Base-by-base conservation (phyloP, 495 filamentous ascomycete species). In the Baudoinia panamericana region DNA sequence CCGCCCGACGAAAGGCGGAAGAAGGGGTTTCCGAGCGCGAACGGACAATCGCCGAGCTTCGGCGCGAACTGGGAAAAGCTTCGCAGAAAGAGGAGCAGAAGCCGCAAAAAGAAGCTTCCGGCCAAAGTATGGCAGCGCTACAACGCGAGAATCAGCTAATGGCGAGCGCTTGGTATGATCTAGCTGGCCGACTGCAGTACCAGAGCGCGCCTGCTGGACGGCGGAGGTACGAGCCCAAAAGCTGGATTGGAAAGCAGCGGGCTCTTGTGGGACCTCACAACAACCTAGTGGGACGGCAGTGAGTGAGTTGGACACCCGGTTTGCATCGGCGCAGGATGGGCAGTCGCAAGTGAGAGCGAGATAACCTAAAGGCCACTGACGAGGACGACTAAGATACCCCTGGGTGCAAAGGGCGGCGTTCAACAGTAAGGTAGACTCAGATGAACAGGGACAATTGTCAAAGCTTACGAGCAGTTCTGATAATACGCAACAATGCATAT, bases 201-300 rank as follows among this genome's bases (percentile, higher is more conserved):
- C 93, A 87, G 60, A 84, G 80, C 49, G 80, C 93, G 33, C 75
- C 80, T 15, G 60, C 85, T 51, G 80, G 73, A 58, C 68, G 76
- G 54, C 66, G 82, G 49, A 71, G 75, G 33, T 84, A 96, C 53
- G 70, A 72, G 29, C 84, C 84, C 23, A 78, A 72, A 58, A 88
- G 86, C 54, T 96, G 85, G 85, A 61, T 96, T 28, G 84, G 84
- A 36, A 87, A 80, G 63, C 88, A 95, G 66, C 69, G 87, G 60
- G 47, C 30, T 2, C 20, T 54, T n/a, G 51, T 54, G 29, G 48
- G 48, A 18, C 43, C 48, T 6, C 26, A 18, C 18, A 35, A 7
- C 23, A 21, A 28, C 11, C n/a, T 43, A 18, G n/a, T n/a, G n/a
- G n/a, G n/a, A n/a, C n/a, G n/a, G n/a, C n/a, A n/a, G n/a, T n/a